Evolutionary conservation across 345 rosid genomes (phyloP), one percentile per base, ranked within the genome.

Genomic region (Acer campestre): DNA sequence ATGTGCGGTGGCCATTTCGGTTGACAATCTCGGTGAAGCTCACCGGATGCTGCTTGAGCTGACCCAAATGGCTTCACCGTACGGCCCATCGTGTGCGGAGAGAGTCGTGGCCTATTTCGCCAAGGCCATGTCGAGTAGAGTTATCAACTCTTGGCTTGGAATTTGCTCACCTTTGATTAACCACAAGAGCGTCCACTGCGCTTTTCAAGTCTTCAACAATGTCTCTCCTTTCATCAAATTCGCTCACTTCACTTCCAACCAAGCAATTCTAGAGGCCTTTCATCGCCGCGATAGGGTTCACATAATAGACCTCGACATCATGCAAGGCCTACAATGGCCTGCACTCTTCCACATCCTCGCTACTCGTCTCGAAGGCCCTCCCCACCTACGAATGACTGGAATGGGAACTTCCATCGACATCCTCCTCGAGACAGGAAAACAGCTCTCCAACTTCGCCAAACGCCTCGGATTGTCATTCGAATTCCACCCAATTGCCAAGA

Each of bases 291-390:
- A 86, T 3, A 78, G 78, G 69, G 93, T 91, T 63, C 95, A 91
- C 76, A 89, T 91, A 59, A 68, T 91, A 2, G 95, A 91, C 79
- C 86, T 91, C 1, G 93, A 91, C 66, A 85, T 91, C 76, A 89
- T 89, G 93, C 93, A 89, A 75, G 95, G 95, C 14, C 68, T 91
- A 61, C 95, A 89, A 80, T 91, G 95, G 95, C 95, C 95, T 7
- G 92, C 92, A 6, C 71, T 91, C 6, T 89, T 91, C 69, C 95
- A 91, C 81, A 91, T 91, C 85, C 82, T 91, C 0, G 88, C 90
- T 22, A 87, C 90, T 6, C 82, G 95, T 25, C 78, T 72, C 0
- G 93, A 88, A 75, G 95, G 95, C 20, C 88, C 93, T 0, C 95
- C 92, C 0, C 86, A 80, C 14, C 74, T 91, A 4, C 81, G 88